Evolutionary conservation across 2,329 filamentous ascomycete species (phyloP), one percentile per base, ranked within the genome.

Genomic region (Ceratocystis ficicola): DNA sequence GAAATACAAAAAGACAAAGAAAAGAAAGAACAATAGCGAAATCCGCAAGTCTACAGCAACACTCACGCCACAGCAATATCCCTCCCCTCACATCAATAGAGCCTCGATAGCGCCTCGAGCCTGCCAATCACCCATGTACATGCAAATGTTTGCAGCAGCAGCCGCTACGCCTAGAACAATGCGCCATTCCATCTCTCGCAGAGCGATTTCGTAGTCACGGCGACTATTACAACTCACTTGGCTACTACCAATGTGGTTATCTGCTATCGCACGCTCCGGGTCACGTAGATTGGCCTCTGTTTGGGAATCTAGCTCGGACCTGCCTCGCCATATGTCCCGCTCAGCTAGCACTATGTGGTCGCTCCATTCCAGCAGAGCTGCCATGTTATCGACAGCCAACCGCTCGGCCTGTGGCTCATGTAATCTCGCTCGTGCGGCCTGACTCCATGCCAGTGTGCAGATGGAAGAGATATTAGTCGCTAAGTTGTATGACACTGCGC

Each of bases 401-500:
- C 70, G 70, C 69, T 75, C 73, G 15, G 72, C 68, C 41, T 70
- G 69, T 36, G 72, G 69, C 6, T 74, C 72, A 44, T 72, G 63
- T 10, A 71, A 68, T 7, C 73, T 69, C 48, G 73, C 71, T n/a
- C 71, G 70, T 57, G 70, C 70, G 28, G 73, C 71, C 17, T 71
- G 71, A 10, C 67, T 68, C 74, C 73, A 75, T 2, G 74, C 62
- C 66, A 72, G 69, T 46, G 68, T 69, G 69, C 73, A 74, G 44
- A 75, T 74, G 44, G 61, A 67, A 44, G 70, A 72, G 20, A 71
- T 65, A 67, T 75, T 75, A 44, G 70, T 68, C 17, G 74, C 70
- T 1, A 75, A 36, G 17, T 67, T 65, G 25, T 65, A 57, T 8
- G 71, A 17, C 69, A 73, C 3, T 70, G 65, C 10, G n/a, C 63